These are phyloP conservation scores for Bolboschoenus planiculmis DNA, from an alignment of 176 grass and related monocot genomes.

Conservation along the genomic window DNA sequence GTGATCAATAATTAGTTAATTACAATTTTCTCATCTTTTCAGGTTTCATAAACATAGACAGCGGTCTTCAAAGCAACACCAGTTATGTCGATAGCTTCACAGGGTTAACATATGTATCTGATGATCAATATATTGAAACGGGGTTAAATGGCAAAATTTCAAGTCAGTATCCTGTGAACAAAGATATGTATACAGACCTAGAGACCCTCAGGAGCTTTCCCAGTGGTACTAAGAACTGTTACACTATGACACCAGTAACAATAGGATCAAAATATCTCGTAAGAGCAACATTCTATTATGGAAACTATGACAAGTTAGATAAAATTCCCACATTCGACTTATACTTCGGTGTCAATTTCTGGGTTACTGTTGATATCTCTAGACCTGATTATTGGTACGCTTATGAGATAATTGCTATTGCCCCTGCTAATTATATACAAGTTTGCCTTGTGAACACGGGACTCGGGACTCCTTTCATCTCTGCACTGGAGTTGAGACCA, in stretches of 20 bases:
- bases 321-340: slow-evolving; percentile 1
- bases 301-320: slow-evolving; percentile 18
- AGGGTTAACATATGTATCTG: slow-evolving; percentile 45
- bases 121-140: slow-evolving; percentile 33
- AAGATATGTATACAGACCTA: neutral
- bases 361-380: neutral
- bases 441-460: slow-evolving; percentile 38
- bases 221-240: slow-evolving; percentile 21
- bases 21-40: neutral
- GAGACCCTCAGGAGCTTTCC: slow-evolving; percentile 36
- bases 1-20: neutral
- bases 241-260: neutral
- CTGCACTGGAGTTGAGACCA: slow-evolving; percentile 11
- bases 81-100: slow-evolving; percentile 29
- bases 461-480: slow-evolving; percentile 38
- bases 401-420: neutral
- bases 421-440: slow-evolving; percentile 3
- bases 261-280: slow-evolving; percentile 10
- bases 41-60: slow-evolving; percentile 75
- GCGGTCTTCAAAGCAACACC: slow-evolving; percentile 28
- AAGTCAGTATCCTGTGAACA: neutral
- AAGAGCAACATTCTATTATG: slow-evolving; percentile 33
- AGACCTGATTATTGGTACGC: neutral
- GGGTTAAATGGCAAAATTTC: slow-evolving; percentile 42
- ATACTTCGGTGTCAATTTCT: slow-evolving; percentile 28